These are phyloP conservation scores for Beauveria varroae DNA, from an alignment of 2,329 filamentous ascomycete genomes.

Conservation along the genomic window DNA sequence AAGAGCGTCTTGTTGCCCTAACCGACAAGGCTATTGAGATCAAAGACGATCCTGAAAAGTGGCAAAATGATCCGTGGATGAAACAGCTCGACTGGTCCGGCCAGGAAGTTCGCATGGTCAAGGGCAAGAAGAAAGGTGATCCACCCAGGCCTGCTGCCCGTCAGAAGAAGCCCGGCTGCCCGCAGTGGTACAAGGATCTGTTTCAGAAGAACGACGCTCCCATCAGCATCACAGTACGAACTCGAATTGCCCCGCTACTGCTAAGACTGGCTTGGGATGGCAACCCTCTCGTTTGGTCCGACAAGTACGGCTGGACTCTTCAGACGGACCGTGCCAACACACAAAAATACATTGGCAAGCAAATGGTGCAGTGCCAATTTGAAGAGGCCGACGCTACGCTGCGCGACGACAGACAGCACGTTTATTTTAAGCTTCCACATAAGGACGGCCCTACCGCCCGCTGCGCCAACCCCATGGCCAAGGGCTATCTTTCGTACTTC, in stretches of 20 bases:
- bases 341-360: conserved; percentile 58
- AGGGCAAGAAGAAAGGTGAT: conserved; percentile 81
- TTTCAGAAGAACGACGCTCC: conserved; percentile 60
- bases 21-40: conserved; percentile 70
- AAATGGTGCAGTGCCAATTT: conserved; percentile 70
- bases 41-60: conserved; percentile 61
- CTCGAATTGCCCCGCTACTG: conserved; percentile 77
- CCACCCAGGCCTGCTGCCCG: conserved; percentile 67
- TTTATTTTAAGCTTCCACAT: conserved; percentile 91
- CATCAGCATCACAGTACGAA: conserved; percentile 77
- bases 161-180: conserved; percentile 93
- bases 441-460: conserved; percentile 85
- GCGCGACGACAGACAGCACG: conserved; percentile 55
- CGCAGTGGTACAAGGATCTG: conserved; percentile 91
- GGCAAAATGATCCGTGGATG: conserved; percentile 80
- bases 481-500: conserved; percentile 84
- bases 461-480: conserved; percentile 82
- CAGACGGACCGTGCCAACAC: conserved; percentile 58
- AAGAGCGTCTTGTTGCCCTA: conserved; percentile 64
- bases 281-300: conserved; percentile 85
- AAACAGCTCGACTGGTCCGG: conserved; percentile 92
- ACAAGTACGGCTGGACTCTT: conserved; percentile 90
- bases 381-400: conserved; percentile 63
- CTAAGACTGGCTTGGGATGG: conserved; percentile 84
- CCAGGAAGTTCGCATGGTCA: conserved; percentile 84